A percentile compares a stretch with the other conserved stretches of the same genome.
These are phyloP conservation scores for Yamadazyma membranifaciens DNA, from an alignment of 1,139 yeast species.

Conservation along the genomic window DNA sequence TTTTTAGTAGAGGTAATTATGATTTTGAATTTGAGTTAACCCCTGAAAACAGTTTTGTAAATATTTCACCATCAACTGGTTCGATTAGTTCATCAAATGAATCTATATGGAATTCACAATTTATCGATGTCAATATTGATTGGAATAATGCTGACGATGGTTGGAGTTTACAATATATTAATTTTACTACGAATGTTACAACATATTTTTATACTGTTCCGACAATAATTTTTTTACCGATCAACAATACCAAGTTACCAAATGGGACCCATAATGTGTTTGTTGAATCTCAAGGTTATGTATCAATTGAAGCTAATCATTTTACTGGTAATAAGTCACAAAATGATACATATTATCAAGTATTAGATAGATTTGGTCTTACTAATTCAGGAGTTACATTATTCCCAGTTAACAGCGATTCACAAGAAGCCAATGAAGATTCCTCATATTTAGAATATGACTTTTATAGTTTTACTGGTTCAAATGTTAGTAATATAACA, in stretches of 20 bases:
- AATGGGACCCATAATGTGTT: conserved; percentile 11
- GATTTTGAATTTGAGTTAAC: conserved; percentile 15
- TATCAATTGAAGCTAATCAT: conserved; percentile 17
- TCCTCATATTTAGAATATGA: conserved; percentile 17
- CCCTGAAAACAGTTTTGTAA: conserved; percentile 13
- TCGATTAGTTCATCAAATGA: conserved; percentile 11
- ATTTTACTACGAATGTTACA: conserved; percentile 13
- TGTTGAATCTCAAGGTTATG: conserved; percentile 14
- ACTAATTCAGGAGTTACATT: conserved; percentile 17
- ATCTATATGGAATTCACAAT: conserved; percentile 15
- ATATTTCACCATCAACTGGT: conserved; percentile 12
- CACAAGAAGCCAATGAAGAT: conserved; percentile 14
- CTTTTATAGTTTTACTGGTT: conserved; percentile 16
- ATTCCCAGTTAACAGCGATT: conserved; percentile 16
- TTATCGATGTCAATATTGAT: conserved; percentile 14
- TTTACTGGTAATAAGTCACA: conserved; percentile 10
- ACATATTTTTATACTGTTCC: conserved; percentile 11
- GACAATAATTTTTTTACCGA: conserved; percentile 12
- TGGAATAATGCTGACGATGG: conserved; percentile 17
- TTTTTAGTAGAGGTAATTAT: conserved; percentile 16
- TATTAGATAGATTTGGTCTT: conserved; percentile 14
- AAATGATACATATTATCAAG: conserved; percentile 11
- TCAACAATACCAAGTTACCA: conserved; percentile 14
- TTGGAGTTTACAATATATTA: conserved; percentile 11
- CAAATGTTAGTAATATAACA: conserved; percentile 16